These are phyloP conservation scores for Epithemia pelagica DNA, from an alignment of 108 stramenopile species.

Conservation along the genomic window DNA sequence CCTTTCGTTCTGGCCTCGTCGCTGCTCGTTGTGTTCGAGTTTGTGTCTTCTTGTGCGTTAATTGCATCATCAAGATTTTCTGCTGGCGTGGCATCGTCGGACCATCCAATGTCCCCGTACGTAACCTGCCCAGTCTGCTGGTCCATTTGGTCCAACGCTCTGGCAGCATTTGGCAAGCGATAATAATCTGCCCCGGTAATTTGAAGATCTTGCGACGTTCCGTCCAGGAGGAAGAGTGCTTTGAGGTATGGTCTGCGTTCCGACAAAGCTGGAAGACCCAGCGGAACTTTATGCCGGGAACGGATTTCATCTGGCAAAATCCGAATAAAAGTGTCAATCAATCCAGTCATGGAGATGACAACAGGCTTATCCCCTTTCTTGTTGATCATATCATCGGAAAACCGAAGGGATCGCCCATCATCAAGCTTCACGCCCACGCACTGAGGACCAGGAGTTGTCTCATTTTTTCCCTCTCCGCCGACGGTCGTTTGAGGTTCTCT, in stretches of 20 bases:
- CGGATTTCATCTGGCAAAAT: constrained; percentile 62
- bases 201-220: constrained; percentile 63
- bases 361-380: constrained; percentile 16
- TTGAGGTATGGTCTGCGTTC: constrained; percentile 82
- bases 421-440: constrained; percentile 57
- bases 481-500: constrained; percentile 9
- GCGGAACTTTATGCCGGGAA: constrained; percentile 56
- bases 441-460: constrained; percentile 29
- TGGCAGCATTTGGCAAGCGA: constrained; percentile 60
- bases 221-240: constrained; percentile 57
- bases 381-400: constrained; percentile 4
- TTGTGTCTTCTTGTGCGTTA: constrained; percentile 12
- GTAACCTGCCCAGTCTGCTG: constrained; percentile 43
- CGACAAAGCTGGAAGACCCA: constrained; percentile 66
- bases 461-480: constrained; percentile 4
- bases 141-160: constrained; percentile 71
- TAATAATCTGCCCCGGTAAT: constrained; percentile 83
- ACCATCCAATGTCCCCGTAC: constrained; percentile 57
- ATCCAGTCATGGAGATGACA: constrained; percentile 65
- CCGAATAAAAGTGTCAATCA: constrained; percentile 77
- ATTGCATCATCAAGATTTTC: constrained; percentile 14
- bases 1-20: constrained; percentile 27
- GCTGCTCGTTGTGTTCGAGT: constrained; percentile 5
- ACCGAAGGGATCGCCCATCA: constrained; percentile 36
- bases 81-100: neutral